Percentiles rank a stretch among this genome's conserved stretches.
Evolutionary conservation across 371 early-diverging fungal genomes (phyloP).

Genomic region (Dichotomocladium elegans): DNA sequence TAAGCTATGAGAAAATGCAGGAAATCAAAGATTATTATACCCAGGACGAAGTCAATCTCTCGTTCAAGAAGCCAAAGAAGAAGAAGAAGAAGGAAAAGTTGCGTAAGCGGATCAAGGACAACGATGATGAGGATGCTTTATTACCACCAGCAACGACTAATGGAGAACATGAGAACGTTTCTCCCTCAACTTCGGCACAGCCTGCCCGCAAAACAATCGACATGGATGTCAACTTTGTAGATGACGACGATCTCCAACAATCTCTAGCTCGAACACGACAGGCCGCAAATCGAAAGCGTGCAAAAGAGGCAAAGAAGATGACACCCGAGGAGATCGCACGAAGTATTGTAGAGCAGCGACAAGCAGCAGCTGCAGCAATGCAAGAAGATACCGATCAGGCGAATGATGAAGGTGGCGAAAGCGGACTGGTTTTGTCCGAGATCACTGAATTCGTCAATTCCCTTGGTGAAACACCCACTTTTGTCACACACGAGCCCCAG

Average conservation of each 20-base stretch:
- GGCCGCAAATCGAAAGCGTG: conserved; percentile 53
- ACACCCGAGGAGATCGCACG: conserved; percentile 61
- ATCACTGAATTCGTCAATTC: conserved; percentile 73
- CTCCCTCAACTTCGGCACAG: conserved; percentile 19
- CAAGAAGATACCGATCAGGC: conserved; percentile 35
- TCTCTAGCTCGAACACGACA: conserved; percentile 77
- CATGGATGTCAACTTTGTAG: conserved; percentile 77
- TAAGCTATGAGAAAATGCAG: conserved; percentile 62
- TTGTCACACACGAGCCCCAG: conserved; percentile 17
- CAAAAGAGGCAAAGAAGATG: conserved; percentile 36
- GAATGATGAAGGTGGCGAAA: conserved; percentile 33
- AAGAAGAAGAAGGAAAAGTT: conserved; percentile 55
- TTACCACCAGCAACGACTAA: no score
- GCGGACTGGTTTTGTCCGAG: conserved; percentile 52
- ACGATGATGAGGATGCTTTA: conserved; percentile 28
- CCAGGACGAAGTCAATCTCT: conserved; percentile 73
- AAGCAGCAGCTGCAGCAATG: conserved; percentile 16
- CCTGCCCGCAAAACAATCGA: conserved; percentile 8
- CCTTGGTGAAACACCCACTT: conserved; percentile 41
- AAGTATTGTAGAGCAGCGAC: conserved; percentile 21
- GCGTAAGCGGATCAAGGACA: conserved; percentile 38
- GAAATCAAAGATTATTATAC: conserved; percentile 81
- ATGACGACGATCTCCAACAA: conserved; percentile 90
- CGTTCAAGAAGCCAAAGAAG: conserved; percentile 78
- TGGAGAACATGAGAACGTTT: conserved; percentile 18